Evolutionary conservation across 1,284 basidiomycete genomes (phyloP), one percentile per base, ranked within the genome.

Genomic region (Schizophyllum amplum): DNA sequence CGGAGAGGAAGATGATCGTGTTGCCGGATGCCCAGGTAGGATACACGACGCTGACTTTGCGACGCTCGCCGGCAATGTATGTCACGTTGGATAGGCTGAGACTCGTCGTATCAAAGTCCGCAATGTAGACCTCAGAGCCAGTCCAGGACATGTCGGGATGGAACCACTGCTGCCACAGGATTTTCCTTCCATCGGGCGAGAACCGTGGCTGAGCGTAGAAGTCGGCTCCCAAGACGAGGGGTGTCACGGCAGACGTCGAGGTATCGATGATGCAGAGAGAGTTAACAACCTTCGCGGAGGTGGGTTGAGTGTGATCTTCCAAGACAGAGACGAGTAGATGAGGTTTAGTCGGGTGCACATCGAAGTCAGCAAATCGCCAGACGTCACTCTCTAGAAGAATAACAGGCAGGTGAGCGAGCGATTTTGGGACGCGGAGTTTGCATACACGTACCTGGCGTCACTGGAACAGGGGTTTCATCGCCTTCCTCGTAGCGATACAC

Each of bases 101-200:
- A 21, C 58, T 57, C 4, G 64, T 49, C 26, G 79, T 64, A 17
- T 47, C 25, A 52, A 71, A 61, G 24, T 77, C 71, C 0, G 80
- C 85, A 23, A 87, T 67, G 62, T 78, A 74, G 46, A 92, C 71
- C 63, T 85, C 73, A 0, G 81, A 76, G n/a, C 83, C 85, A 63
- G 90, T 83, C 85, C 87, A 92, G 21, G 90, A 88, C 90, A 92
- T 92, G 64, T 89, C 82, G 0, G 90, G 90, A 61, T 86, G 84
- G 60, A 70, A 73, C 90, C 89, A 92, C 59, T 86, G 77, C 52
- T 84, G 74, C 84, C 86, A 93, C 2, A 79, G 80, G 21, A 92
- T 64, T 49, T 77, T 77, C 21, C 69, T 74, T 1, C 88, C 90
- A 62, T 87, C 81, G 0, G 86, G 80, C 23, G 85, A 87, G 69